A percentile compares a stretch with the other conserved stretches of the same genome.
These are phyloP conservation scores for Penicillium sp. DNA, from an alignment of 2,329 filamentous ascomycete species.

Conservation along the genomic window DNA sequence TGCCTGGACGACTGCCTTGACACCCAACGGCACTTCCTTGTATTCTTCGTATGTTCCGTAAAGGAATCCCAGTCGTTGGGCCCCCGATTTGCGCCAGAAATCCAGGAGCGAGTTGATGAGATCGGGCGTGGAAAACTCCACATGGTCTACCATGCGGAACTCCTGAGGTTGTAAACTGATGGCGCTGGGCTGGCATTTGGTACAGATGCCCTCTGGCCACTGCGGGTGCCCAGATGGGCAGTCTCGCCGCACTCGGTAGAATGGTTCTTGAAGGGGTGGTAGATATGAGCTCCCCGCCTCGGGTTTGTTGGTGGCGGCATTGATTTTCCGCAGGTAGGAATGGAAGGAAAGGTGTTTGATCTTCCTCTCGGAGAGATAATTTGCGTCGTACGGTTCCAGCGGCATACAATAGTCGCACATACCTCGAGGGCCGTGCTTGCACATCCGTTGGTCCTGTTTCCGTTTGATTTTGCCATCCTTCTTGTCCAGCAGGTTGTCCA, in stretches of 20 bases:
- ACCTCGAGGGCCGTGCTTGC: conserved; percentile 89
- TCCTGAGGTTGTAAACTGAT: conserved; percentile 92
- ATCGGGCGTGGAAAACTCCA: conserved; percentile 83
- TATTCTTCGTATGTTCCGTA: conserved; percentile 93
- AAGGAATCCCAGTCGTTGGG: conserved; percentile 82
- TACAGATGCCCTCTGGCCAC: conserved; percentile 96
- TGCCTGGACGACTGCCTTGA: conserved; percentile 93
- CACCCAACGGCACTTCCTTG: conserved; percentile 83
- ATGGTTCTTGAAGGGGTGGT: conserved; percentile 88
- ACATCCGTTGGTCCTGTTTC: conserved; percentile 77
- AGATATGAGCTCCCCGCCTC: conserved; percentile 94
- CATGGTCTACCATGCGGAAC: conserved; percentile 97
- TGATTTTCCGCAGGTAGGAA: conserved; percentile 89
- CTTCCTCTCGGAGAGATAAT: conserved; percentile 89
- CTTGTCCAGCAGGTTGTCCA: conserved; percentile 85
- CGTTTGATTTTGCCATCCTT: conserved; percentile 85
- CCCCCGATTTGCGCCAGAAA: conserved; percentile 82
- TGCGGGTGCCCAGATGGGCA: conserved; percentile 90
- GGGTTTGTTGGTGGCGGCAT: conserved; percentile 92
- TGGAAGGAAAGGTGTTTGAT: conserved; percentile 99
- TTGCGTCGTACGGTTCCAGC: conserved; percentile 85
- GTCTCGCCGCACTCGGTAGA: conserved; percentile 80
- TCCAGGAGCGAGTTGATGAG: conserved; percentile 89
- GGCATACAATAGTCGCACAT: conserved; percentile 99
- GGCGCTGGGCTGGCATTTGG: conserved; percentile 94